These are phyloP conservation scores for Paraphoma sp. DNA, from an alignment of 2,329 filamentous ascomycete species.

Conservation along the genomic window DNA sequence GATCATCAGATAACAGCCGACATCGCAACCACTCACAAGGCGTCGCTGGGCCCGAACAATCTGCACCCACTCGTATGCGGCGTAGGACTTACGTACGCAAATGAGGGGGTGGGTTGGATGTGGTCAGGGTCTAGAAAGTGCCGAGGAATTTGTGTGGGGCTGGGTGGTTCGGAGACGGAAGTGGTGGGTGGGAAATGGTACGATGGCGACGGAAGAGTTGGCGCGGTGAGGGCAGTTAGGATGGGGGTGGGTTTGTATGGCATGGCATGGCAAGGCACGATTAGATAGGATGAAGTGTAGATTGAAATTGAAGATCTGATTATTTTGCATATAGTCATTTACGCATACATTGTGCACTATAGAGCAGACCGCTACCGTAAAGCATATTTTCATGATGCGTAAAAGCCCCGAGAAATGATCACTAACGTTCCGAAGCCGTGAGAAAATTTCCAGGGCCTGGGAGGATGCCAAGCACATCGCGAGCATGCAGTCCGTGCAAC, in stretches of 20 bases:
- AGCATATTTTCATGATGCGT: not conserved
- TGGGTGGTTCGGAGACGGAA: too few relatives aligned
- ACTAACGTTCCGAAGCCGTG: too few relatives aligned
- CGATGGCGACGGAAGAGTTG: too few relatives aligned
- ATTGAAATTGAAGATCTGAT: not conserved
- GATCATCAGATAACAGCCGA: constrained; percentile 26
- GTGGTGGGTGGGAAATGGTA: too few relatives aligned
- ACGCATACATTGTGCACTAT: not conserved
- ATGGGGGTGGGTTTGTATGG: too few relatives aligned
- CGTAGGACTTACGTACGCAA: constrained; percentile 2
- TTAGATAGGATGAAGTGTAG: not conserved
- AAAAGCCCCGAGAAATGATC: not conserved
- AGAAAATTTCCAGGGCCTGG: too few relatives aligned
- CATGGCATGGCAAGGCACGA: too few relatives aligned
- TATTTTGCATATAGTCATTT: not conserved
- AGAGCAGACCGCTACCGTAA: not conserved
- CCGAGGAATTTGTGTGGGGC: too few relatives aligned
- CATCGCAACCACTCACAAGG: constrained; percentile 15
- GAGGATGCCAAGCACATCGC: not conserved
- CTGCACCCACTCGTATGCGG: constrained; percentile 14
- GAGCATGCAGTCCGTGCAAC: not conserved
- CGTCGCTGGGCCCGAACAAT: constrained; percentile 14
- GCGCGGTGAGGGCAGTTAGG: too few relatives aligned
- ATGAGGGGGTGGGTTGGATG: not conserved
- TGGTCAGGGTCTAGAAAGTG: not conserved